Base-by-base conservation (phyloP, 352 stramenopile genomes). In the Phytophthora agathidicida region DNA sequence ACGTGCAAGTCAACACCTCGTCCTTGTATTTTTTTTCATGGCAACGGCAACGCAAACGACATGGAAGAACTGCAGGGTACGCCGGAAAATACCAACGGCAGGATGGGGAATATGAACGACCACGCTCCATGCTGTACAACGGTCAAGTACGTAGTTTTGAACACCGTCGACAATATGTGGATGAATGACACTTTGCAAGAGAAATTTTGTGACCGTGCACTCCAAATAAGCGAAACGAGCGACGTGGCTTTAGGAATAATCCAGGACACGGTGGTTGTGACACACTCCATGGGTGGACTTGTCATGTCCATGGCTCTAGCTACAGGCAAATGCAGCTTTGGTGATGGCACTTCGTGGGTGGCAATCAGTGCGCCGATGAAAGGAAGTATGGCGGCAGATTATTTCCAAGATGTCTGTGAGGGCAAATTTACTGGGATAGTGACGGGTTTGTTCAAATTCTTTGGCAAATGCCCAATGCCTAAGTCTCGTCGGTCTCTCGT, bases 381-480 rank as follows among this genome's bases (percentile, higher is more conserved):
- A 11, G 51, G 51, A 5, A 58, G n/a, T n/a, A n/a, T n/a, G n/a
- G n/a, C n/a, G n/a, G n/a, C n/a, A n/a, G n/a, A n/a, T n/a, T n/a
- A n/a, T n/a, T n/a, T n/a, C n/a, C n/a, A n/a, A n/a, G n/a, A n/a
- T n/a, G n/a, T n/a, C n/a, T n/a, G n/a, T n/a, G n/a, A n/a, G n/a
- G n/a, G n/a, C n/a, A n/a, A n/a, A n/a, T n/a, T n/a, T n/a, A n/a
- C n/a, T n/a, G n/a, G n/a, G n/a, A n/a, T n/a, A n/a, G n/a, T n/a
- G n/a, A n/a, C n/a, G n/a, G n/a, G n/a, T n/a, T n/a, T n/a, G n/a
- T n/a, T n/a, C n/a, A n/a, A n/a, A n/a, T n/a, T 76, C 3, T 42
- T 72, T 9, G 61, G 55, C 0, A 37, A 69, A 7, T 83, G 73
- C 19, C 75, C 75, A 1, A 51, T 54, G 11, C 57, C 51, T 7